Base-by-base conservation (phyloP, 306 rosid species). In the Vicia villosa region DNA sequence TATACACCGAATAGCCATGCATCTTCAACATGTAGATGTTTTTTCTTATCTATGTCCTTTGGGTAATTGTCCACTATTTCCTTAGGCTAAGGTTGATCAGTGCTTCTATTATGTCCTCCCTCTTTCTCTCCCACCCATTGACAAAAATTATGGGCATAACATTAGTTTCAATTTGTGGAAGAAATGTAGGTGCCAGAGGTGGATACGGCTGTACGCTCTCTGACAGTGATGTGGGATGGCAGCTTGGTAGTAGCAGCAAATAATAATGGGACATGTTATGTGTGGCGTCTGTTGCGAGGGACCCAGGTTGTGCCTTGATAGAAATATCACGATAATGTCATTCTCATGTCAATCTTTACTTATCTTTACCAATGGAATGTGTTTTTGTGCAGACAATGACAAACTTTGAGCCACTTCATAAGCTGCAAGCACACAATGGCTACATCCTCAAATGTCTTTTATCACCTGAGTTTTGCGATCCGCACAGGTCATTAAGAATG, bases 221-320 rank as follows among this genome's bases (percentile, higher is more conserved):
- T 91, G 63, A 95, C 99, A 30, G 95, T 95, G 40, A 95, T 95
- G 99, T 91, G 99, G 99, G 99, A 95, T 78, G 99, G 99, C 30
- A 95, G 96, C 84, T 72, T 95, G 87, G 99, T 95, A 59, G 99
- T 95, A 77, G 97, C 99, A 41, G 99, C 97, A 80, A 95, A 95
- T 89, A 95, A 95, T 83, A 83, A 87, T 16, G 97, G 99, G 76
- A 95, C 97, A 7, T 95, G 99, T 75, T 95, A 89, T 51, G 99
- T 95, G 79, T 95, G 99, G 99, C 97, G 96, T 79, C 79, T 95
- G 81, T 70, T 91, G 78, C 92, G 87, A 34, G 99, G 99, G 47
- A 86, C 89, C 71, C 99, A 91, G 97, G 99, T 95, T 78, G 34
- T 69, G 62, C 70, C 73, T 66, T 49, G 68, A 43, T 69, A 50